Evolutionary conservation across 2,329 filamentous ascomycete genomes (phyloP), one percentile per base, ranked within the genome.

Genomic region (Ceratocystis smalleyi): DNA sequence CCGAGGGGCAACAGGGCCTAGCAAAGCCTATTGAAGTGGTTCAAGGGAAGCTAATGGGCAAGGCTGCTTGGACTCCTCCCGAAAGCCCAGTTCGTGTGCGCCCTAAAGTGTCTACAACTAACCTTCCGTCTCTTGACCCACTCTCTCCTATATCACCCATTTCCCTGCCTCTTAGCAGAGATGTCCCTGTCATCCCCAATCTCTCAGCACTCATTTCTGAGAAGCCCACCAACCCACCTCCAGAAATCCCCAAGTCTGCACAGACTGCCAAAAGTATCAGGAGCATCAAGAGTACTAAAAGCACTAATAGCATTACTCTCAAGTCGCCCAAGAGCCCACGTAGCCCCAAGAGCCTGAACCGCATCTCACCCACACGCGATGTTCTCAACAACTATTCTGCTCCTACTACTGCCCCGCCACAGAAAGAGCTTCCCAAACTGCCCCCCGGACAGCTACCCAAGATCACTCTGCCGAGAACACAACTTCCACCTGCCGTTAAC

Each of bases 161-260:
- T 35, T 57, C 54, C 15, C 15, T 57, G 27, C 54, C 54, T 5
- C 32, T 35, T 19, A 12, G 17, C n/a, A 57, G 54, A 19, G 54
- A 57, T 15, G 5, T 19, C 6, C 54, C 54, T n/a, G 32, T 15
- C 22, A 35, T 57, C 17, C 54, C 54, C 2, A 57, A 10, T 8
- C 54, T 30, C 5, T 30, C 54, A 12, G 32, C 17, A 3, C 12
- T 35, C 0, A 32, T 57, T 35, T 27, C 54, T 0, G 54, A 60
- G 35, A 60, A 43, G 43, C 57, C 32, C 3, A 19, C 30, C 17
- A 35, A 57, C 27, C 54, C 54, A 8, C 24, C 54, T 5, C 54
- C 54, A 4, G 54, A 57, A 22, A 57, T 61, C 19, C 59, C 59
- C 22, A 61, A 61, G 59, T 45, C 59, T 12, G 43, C 54, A 2